phyloP scores from a whole-genome alignment of 306 rosid genomes.

The Prunus salicina region DNA sequence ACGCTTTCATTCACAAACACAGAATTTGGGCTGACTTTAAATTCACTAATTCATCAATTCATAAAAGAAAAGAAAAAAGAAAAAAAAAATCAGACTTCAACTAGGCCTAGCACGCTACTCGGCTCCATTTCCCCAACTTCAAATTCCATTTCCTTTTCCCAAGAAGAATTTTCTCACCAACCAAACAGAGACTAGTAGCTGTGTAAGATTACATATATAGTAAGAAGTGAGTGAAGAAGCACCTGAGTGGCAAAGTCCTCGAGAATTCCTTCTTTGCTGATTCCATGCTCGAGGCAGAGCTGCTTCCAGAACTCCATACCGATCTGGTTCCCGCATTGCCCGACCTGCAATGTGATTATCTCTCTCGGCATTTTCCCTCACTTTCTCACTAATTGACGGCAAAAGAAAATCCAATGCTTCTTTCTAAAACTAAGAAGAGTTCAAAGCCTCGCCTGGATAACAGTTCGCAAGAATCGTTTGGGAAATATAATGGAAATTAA shows the following conservation, averaged over 20 bases:
- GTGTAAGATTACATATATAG: no score
- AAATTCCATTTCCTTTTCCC: background rate
- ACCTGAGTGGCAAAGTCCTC: slow-evolving; percentile 99
- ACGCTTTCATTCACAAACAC: no score
- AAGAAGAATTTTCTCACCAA: background rate
- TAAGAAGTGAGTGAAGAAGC: slow-evolving; percentile 29
- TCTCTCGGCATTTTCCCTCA: slow-evolving; percentile 72
- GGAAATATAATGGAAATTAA: no score
- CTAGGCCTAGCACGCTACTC: background rate
- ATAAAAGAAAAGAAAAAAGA: background rate
- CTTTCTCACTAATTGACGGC: background rate
- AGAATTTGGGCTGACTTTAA: background rate
- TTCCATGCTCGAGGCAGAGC: slow-evolving; percentile 97
- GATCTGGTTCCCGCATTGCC: slow-evolving; percentile 99
- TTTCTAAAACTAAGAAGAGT: no score
- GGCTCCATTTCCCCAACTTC: background rate
- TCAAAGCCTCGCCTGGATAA: no score
- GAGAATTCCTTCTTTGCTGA: slow-evolving; percentile 95
- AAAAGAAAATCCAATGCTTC: no score
- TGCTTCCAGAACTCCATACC: slow-evolving; percentile 99
- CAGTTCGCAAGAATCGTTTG: no score
- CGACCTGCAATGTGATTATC: slow-evolving; percentile 93
- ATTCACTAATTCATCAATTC: background rate
- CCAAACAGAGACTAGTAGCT: background rate
- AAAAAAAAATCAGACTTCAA: background rate